Base-by-base conservation (phyloP, 257 asterid genomes). In the Salvia rosmarinus region DNA sequence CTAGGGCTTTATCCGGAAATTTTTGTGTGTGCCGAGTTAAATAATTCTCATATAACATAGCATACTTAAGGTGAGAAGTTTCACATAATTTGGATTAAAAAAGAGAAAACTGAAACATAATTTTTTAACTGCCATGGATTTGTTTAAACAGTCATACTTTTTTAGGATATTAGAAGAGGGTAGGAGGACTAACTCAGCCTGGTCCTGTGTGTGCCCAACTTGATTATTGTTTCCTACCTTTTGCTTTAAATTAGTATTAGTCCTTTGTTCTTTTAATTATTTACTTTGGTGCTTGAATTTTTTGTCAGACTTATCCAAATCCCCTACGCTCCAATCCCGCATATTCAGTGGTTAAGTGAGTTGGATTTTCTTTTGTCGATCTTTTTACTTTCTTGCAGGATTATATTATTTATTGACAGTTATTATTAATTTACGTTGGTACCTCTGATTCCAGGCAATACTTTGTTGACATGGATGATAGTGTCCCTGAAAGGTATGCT, bases 321-420 rank as follows among this genome's bases (percentile, higher is more conserved):
- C 91, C 91, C 12, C 74, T 86, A 30, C 87, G 84, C 70, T 83
- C 83, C 60, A 86, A 83, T 77, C 91, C 89, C 17, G 85, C 91
- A 59, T 84, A 86, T 70, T 84, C 91, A 37, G 91, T 86, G 79
- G 91, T 86, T 39, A 86, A 84, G 87, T 85, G 57, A 80, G 89
- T 77, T 63, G 52, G 54, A 55, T 52, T 51, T 40, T 67, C 42
- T 51, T 47, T 13, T 51, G 19, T 59, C 55, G 11, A 28, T 51
- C 44, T 51, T 21, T 6, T 50, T 23, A 14, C 23, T 32, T 60
- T 37, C 9, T 52, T 20, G 3, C 60, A 52, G 37, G 44, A 20
- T 59, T 17, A 47, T 17, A 39, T 40, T 50, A n/a, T 43, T 35
- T 71, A 9, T 63, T 55, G 60, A 47, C 72, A 73, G 37, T 21